Evolutionary conservation across 805 yeast genomes (phyloP), one percentile per base, ranked within the genome.

Genomic region (Saccharomyces eubayanus): DNA sequence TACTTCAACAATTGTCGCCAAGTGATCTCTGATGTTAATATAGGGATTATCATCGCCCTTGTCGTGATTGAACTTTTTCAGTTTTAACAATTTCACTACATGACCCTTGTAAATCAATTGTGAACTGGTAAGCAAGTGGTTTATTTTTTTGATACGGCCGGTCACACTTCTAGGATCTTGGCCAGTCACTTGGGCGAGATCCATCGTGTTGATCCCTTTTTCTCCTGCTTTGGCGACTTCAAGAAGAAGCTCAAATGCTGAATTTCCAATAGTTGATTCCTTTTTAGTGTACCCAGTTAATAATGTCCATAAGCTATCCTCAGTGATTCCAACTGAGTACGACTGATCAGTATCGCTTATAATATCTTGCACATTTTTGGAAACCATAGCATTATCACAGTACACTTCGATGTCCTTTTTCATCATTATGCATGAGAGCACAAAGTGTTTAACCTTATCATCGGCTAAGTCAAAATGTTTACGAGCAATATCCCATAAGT

Each of bases 81-180:
- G 81, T 30, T 77, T 75, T 56, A 82, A 72, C 40, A 78, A 72
- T 55, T 78, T 79, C 6, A 88, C 80, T 46, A 77, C 79, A 53
- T 77, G 80, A 2, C 81, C 78, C 36, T 77, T 69, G 31, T 70
- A 69, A 28, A 74, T 56, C 24, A 76, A 59, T 48, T 67, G 73
- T 1, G 59, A 57, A 50, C 76, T 80, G 24, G 69, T 69, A 5
- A 84, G 76, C 16, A 83, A 67, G 21, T 79, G 80, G 40, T 74
- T 80, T 20, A 86, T 69, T 46, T 76, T 75, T 60, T 79, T 81
- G 51, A 85, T 71, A 59, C 94, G 74, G 0, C 81, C 74, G 0
- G 90, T 82, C 45, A 85, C 72, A 54, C 90, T 84, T 57, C 92
- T 75, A 16, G 84, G 79, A 61, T 86, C 94, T 67, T 86, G 94